Evolutionary conservation across 164 flowering plant species (phyloP), one percentile per base, ranked within the genome.

Genomic region (Magnolia kwangsiensis): DNA sequence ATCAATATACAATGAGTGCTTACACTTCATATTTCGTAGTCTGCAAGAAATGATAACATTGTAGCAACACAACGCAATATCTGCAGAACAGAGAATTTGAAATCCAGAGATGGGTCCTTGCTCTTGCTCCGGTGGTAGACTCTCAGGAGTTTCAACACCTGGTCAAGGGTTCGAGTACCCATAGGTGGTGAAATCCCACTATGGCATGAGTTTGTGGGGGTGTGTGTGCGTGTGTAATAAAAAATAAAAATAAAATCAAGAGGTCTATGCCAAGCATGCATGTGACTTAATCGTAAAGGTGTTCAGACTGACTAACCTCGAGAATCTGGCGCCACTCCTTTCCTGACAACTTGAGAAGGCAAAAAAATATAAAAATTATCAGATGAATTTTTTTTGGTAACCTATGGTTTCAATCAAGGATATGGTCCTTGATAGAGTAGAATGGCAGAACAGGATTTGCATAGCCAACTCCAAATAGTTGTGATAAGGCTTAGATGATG

Each of bases 291-390:
- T 16, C 24, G 29, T 58, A 2, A 37, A 21, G 55, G 37, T 71
- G 8, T 51, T 71, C 71, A 71, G 24, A 70, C 21, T 14, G 51
- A 87, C 96, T 81, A 86, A 93, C 98, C 98, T 93, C 96, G 79
- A 93, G 91, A 87, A 87, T 78, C 78, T 85, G 93, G 72, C 89
- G 83, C 98, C 98, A 93, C 67, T 93, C 98, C 80, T 87, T 93
- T 77, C 86, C 84, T 5, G 84, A 37, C 73, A 84, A 69, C 84
- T 84, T 83, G 63, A 74, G n/a, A 70, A 59, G 2, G 69, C 31
- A 63, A 59, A 29, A n/a, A 23, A 51, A 18, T 8, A 20, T 65
- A 65, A 29, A 24, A 65, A 37, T 37, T 37, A 37, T 37, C 45
- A 37, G 7, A 37, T 37, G 45, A 37, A 37, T 3, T 3, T 37